A percentile compares a stretch with the other conserved stretches of the same genome.
Conservation (phyloP, 495 filamentous ascomycete species). For the Corynascus novoguineensis region DNA sequence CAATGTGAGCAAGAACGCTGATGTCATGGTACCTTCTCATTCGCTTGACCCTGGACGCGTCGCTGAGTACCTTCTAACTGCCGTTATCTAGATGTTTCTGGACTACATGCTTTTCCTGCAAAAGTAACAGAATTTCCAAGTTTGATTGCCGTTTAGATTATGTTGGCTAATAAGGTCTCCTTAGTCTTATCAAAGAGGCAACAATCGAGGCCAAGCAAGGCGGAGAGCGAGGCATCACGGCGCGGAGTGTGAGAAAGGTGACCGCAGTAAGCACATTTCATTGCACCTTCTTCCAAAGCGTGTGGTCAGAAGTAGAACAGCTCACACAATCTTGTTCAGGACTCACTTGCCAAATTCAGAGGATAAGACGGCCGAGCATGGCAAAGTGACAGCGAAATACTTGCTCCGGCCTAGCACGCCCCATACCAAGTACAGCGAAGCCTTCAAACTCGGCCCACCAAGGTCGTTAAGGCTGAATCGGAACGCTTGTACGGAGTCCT, state of each 20-base stretch:
- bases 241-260: constrained; percentile 68
- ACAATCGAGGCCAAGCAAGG: constrained; percentile 67
- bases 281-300: too few species aligned
- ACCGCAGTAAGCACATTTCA: constrained; percentile 54
- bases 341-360: constrained; percentile 70
- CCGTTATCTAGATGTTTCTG: constrained; percentile 62
- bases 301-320: neutral
- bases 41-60: constrained; percentile 8
- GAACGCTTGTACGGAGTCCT: neutral
- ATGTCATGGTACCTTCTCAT: constrained; percentile 63
- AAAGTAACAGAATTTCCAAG: constrained; percentile 50
- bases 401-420: too few species aligned
- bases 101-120: constrained; percentile 89
- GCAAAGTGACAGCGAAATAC: neutral
- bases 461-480: neutral
- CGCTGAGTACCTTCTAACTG: constrained; percentile 14
- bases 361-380: constrained; percentile 44
- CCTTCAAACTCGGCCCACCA: neutral
- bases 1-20: constrained; percentile 76
- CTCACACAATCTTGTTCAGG: constrained; percentile 38
- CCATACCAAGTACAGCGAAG: neutral
- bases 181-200: constrained; percentile 79
- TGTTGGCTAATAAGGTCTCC: constrained; percentile 12
- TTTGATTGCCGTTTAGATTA: neutral
- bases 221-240: constrained; percentile 66